Conservation (phyloP, 495 filamentous ascomycete species). For the Podospora conica region DNA sequence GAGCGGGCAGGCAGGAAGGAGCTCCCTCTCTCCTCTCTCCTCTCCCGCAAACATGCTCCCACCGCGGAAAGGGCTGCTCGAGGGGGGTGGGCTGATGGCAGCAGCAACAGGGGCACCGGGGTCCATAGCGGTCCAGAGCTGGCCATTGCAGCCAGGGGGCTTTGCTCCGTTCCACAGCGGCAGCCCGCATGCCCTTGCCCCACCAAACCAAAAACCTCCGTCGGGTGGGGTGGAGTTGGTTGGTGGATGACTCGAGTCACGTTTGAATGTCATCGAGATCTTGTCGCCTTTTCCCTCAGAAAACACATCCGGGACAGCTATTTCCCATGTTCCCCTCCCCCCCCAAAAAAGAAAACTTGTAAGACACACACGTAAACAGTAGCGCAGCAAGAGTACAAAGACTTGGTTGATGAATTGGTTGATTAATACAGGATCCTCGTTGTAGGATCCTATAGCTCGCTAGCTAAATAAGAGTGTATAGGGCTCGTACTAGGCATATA, state of each 20-base stretch:
- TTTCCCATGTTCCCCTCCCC: too few relatives aligned
- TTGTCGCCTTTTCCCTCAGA: not conserved
- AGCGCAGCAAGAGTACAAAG: too few relatives aligned
- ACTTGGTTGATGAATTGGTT: too few relatives aligned
- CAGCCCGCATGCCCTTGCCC: not conserved
- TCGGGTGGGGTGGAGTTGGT: not conserved
- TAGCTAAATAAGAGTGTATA: too few relatives aligned
- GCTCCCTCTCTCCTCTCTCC: not conserved
- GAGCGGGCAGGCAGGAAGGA: too few relatives aligned
- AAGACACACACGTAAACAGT: too few relatives aligned
- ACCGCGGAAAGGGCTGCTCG: not conserved
- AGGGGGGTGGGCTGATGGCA: not conserved
- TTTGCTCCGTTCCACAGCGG: not conserved
- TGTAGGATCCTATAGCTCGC: too few relatives aligned
- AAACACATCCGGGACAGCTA: not conserved
- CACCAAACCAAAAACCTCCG: not conserved
- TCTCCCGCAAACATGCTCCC: not conserved
- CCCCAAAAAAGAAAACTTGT: too few relatives aligned
- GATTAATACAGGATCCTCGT: too few relatives aligned
- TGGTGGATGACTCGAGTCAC: not conserved
- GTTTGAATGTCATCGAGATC: not conserved
- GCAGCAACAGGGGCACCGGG: slow-evolving; percentile 1
- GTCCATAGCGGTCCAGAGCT: slow-evolving; percentile 2
- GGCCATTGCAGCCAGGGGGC: not conserved
- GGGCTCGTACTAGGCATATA: too few relatives aligned